Base-by-base conservation (phyloP, 257 asterid genomes). In the Cinchona pubescens region DNA sequence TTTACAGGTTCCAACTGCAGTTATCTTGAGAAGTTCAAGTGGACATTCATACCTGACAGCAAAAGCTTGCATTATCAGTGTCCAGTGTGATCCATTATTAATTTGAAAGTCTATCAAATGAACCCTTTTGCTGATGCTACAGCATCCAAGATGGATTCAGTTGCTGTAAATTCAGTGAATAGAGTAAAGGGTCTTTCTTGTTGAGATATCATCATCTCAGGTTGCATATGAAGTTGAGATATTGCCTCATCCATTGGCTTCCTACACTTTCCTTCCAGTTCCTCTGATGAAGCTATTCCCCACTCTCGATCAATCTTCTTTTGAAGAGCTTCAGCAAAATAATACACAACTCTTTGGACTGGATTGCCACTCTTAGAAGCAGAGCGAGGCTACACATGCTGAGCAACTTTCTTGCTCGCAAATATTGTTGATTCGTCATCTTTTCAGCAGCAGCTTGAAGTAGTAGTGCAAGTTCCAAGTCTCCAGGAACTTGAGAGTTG, bases 21-120 rank as follows among this genome's bases (percentile, higher is more conserved):
- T 90, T 43, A 88, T 74, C 87, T 76, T 87, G 56, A 86, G 87
- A 82, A 71, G 85, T 21, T 87, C 86, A 19, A 82, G 14, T 12
- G 76, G 83, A 56, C 29, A n/a, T 40, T 77, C 83, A n/a, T 25
- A 12, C 58, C 86, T 78, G 32, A 35, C 75, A 21, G 78, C 80
- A 42, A 90, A 85, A 48, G 88, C 92, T 73, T 90, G 96, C 90
- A 90, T 88, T 71, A 90, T 43, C 14, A 85, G 77, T 23, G 75
- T 86, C 83, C 83, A 84, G 0, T 87, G 91, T 12, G 88, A 60
- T 0, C 96, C 91, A 63, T 48, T 83, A 10, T 78, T 79, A 16
- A 87, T 84, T 38, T 83, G 84, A 1, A 87, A 72, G 60, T 85
- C 90, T 7, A 90, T 77, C 32, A 89, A 59, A 63, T 87, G 94